These are phyloP conservation scores for Taphrina populina DNA, from an alignment of 1,139 yeast genomes.

Conservation along the genomic window DNA sequence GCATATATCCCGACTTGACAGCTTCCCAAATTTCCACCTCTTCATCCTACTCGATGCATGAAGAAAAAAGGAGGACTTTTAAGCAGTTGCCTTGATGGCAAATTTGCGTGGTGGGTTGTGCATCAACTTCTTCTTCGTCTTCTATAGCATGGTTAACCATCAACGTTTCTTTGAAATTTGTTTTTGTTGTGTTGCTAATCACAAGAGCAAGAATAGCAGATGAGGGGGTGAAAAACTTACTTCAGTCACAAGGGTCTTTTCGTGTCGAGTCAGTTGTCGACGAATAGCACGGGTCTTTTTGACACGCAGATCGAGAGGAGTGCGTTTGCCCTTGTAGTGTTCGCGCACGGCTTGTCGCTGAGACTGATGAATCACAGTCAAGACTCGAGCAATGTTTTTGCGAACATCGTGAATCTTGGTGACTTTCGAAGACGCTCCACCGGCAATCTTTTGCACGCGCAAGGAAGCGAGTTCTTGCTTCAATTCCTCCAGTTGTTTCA, in stretches of 20 bases:
- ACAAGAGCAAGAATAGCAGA: constrained; percentile 27
- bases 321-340: constrained; percentile 90
- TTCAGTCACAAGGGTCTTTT: constrained; percentile 97
- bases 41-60: too few species aligned
- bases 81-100: constrained; percentile 28
- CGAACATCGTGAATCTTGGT: constrained; percentile 85
- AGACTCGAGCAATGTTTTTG: constrained; percentile 97
- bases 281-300: constrained; percentile 99
- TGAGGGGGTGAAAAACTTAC: constrained; percentile 5
- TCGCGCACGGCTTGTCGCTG: constrained; percentile 95
- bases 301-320: constrained; percentile 98
- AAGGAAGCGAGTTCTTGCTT: constrained; percentile 95
- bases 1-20: too few species aligned
- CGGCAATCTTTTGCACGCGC: constrained; percentile 93
- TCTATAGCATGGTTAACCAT: constrained; percentile 44
- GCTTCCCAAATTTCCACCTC: too few species aligned
- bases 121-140: constrained; percentile 57
- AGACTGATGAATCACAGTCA: constrained; percentile 94
- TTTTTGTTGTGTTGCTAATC: constrained; percentile 1
- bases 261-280: constrained; percentile 89
- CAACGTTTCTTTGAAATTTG: not conserved
- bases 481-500: constrained; percentile 88
- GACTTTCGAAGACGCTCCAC: constrained; percentile 62
- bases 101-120: constrained; percentile 34
- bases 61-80: not conserved